These are phyloP conservation scores for bread wheat (Triticum aestivum) DNA, from an alignment of 176 grass and related monocot genomes.

Conservation along the genomic window DNA sequence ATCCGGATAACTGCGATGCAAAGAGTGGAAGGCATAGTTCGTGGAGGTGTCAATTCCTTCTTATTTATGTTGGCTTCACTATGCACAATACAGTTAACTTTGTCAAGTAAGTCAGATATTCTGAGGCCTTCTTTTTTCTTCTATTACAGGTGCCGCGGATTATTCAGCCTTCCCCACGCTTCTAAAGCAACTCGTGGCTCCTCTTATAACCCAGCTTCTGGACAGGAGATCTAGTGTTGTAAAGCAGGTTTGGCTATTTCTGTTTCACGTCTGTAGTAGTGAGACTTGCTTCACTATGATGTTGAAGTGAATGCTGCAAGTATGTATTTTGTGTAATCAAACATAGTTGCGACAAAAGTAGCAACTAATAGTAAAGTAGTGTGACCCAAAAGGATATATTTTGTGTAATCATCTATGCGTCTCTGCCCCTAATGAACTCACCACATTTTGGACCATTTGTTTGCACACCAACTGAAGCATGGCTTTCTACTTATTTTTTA, in stretches of 20 bases:
- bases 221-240: slow-evolving; percentile 85
- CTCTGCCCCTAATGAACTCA: not conserved
- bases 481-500: not conserved
- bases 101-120: not conserved
- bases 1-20: slow-evolving; percentile 82
- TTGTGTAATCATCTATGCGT: not conserved
- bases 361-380: not conserved
- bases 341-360: not conserved
- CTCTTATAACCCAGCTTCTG: slow-evolving; percentile 74
- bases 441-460: not conserved
- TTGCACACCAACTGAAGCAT: not conserved
- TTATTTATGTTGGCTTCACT: slow-evolving; percentile 1
- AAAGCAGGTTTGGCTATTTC: slow-evolving; percentile 59
- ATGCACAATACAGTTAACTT: not conserved
- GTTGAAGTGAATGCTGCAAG: not conserved
- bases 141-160: slow-evolving; percentile 57
- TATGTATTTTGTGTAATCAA: not conserved
- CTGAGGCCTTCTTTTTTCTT: not conserved
- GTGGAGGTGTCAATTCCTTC: slow-evolving; percentile 57
- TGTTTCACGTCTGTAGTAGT: not conserved
- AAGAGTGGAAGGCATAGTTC: slow-evolving; percentile 81
- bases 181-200: slow-evolving; percentile 73
- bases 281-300: not conserved
- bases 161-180: slow-evolving; percentile 76
- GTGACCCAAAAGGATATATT: not conserved